A percentile compares a stretch with the other conserved stretches of the same genome.
Conservation (phyloP, 768 basidiomycete genomes). For the Lentinula lateritia region DNA sequence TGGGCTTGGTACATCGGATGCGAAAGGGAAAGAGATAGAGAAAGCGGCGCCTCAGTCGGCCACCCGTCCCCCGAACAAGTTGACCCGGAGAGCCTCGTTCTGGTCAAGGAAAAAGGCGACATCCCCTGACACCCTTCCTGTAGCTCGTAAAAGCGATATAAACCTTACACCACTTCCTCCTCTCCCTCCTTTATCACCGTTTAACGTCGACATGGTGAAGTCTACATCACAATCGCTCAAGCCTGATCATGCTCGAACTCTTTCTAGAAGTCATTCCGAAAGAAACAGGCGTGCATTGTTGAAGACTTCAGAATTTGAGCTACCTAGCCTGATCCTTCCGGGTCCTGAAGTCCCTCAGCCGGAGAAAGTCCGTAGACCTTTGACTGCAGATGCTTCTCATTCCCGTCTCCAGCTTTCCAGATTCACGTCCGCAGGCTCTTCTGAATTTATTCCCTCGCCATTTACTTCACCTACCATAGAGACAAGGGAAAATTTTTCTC, state of each 20-base stretch:
- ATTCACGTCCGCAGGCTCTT: slow-evolving; percentile 1
- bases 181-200: slow-evolving; percentile 38
- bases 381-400: slow-evolving; percentile 6
- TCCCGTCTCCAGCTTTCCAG: neutral
- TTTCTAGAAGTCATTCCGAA: slow-evolving; percentile 43
- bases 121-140: slow-evolving; percentile 8
- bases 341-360: neutral
- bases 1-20: slow-evolving; percentile 25
- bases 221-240: slow-evolving; percentile 12
- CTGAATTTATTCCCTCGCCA: neutral
- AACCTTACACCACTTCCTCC: slow-evolving; percentile 29
- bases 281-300: slow-evolving; percentile 7
- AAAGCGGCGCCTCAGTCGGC: slow-evolving; percentile 10
- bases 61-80: slow-evolving; percentile 26
- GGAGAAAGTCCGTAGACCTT: slow-evolving; percentile 2
- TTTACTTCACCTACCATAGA: slow-evolving; percentile 13
- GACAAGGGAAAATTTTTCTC: neutral
- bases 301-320: neutral
- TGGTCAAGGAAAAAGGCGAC: slow-evolving; percentile 50
- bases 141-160: neutral
- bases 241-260: slow-evolving; percentile 19
- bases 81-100: slow-evolving; percentile 60
- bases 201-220: slow-evolving; percentile 27
- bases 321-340: neutral
- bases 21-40: slow-evolving; percentile 42